Percentiles rank a stretch among this genome's conserved stretches.
These are phyloP conservation scores for Eleusine indica DNA, from an alignment of 176 grass and related monocot species.

Conservation along the genomic window DNA sequence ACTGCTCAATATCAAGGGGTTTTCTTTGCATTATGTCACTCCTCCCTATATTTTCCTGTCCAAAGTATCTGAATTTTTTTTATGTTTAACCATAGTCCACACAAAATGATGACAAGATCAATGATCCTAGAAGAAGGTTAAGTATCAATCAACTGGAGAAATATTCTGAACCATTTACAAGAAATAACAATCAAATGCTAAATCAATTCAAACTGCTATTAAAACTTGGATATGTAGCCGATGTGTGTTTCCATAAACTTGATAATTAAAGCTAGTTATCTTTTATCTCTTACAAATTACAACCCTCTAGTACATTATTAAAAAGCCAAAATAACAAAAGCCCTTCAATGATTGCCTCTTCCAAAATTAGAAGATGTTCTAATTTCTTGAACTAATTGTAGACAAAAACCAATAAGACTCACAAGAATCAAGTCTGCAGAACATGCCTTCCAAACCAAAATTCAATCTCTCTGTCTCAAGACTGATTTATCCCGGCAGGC, in stretches of 20 bases:
- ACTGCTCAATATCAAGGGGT: not conserved
- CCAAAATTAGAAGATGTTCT: not conserved
- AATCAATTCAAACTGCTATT: not conserved
- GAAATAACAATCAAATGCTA: not conserved
- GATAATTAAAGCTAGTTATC: no score
- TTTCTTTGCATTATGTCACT: not conserved
- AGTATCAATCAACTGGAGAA: not conserved
- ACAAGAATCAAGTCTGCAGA: not conserved
- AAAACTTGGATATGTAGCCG: not conserved
- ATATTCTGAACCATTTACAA: no score
- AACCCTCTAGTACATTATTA: not conserved
- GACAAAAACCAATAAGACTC: not conserved
- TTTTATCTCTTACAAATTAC: no score
- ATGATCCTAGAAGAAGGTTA: not conserved
- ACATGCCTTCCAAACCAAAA: not conserved
- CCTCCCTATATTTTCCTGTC: not conserved
- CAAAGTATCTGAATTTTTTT: not conserved
- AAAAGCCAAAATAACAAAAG: conserved; percentile 10
- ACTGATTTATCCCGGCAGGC: not conserved
- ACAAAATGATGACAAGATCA: not conserved
- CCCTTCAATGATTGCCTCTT: not conserved
- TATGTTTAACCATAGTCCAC: not conserved
- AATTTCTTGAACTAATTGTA: not conserved
- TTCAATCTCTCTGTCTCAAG: not conserved
- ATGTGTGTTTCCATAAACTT: no score